Conservation (phyloP, 2,329 filamentous ascomycete species). For the Cryphonectria japonica region DNA sequence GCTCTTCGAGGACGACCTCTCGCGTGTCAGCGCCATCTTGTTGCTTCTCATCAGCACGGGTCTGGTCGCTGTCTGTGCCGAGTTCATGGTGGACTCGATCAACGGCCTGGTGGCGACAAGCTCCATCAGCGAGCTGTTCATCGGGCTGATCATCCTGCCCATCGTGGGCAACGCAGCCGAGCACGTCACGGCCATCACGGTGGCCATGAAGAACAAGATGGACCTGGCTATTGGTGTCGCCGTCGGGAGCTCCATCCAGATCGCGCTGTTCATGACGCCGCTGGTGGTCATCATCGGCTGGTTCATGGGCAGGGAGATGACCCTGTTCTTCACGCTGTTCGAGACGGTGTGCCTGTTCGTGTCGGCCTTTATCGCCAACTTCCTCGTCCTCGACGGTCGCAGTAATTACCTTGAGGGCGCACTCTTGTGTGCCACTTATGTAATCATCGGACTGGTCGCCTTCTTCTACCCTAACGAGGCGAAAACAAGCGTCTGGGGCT, state of each 20-base stretch:
- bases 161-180: conserved; percentile 76
- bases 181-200: conserved; percentile 72
- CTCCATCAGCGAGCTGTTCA: conserved; percentile 67
- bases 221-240: conserved; percentile 74
- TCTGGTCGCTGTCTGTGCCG: conserved; percentile 69
- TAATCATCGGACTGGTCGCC: conserved; percentile 69
- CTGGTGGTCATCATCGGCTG: conserved; percentile 74
- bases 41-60: conserved; percentile 66
- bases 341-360: conserved; percentile 88
- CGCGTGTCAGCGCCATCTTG: conserved; percentile 50
- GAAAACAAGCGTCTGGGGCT: conserved; percentile 49
- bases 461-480: conserved; percentile 65
- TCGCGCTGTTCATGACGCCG: conserved; percentile 72
- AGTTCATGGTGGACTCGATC: conserved; percentile 72
- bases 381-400: conserved; percentile 81
- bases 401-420: conserved; percentile 87
- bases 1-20: conserved; percentile 43
- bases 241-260: conserved; percentile 73
- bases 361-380: conserved; percentile 84
- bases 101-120: conserved; percentile 62
- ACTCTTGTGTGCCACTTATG: conserved; percentile 66
- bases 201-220: conserved; percentile 77
- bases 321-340: conserved; percentile 84
- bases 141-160: conserved; percentile 74
- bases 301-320: conserved; percentile 70